These are phyloP conservation scores for Boletus rex-veris DNA, from an alignment of 768 basidiomycete species.

Conservation along the genomic window DNA sequence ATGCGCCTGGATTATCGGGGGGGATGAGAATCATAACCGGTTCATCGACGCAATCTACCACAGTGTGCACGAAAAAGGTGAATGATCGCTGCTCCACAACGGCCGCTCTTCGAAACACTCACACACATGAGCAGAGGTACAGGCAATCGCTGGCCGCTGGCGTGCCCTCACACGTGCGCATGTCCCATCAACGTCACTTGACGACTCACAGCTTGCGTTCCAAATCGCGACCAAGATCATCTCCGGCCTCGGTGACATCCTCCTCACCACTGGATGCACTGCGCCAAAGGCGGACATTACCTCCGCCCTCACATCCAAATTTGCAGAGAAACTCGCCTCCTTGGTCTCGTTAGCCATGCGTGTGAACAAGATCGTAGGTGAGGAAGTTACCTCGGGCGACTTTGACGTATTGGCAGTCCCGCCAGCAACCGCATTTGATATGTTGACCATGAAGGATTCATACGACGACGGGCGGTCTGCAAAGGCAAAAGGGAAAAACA, in stretches of 20 bases:
- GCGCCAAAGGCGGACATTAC: constrained; percentile 29
- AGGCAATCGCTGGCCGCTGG: constrained; percentile 44
- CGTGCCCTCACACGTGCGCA: constrained; percentile 38
- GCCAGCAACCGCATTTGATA: constrained; percentile 26
- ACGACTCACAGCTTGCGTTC: constrained; percentile 22
- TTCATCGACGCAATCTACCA: constrained; percentile 32
- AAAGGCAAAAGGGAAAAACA: background rate
- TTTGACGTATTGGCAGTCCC: constrained; percentile 29
- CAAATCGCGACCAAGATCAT: constrained; percentile 24
- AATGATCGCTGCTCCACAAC: constrained; percentile 5
- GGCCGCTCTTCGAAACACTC: background rate
- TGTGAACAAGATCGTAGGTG: constrained; percentile 40
- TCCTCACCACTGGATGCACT: constrained; percentile 27
- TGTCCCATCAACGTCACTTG: constrained; percentile 22
- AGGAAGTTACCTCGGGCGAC: constrained; percentile 32
- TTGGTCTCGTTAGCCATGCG: constrained; percentile 45
- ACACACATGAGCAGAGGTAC: constrained; percentile 34
- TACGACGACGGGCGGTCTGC: constrained; percentile 27
- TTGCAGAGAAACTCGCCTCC: constrained; percentile 40
- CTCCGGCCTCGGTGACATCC: constrained; percentile 27
- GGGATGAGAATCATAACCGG: constrained; percentile 20
- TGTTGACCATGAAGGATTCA: constrained; percentile 29
- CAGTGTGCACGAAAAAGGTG: constrained; percentile 36
- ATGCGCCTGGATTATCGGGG: constrained; percentile 29
- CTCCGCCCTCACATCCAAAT: constrained; percentile 40